Percentiles rank a stretch among this genome's conserved stretches.
Evolutionary conservation across 768 basidiomycete species (phyloP).

Genomic region (Harrya chromipes): DNA sequence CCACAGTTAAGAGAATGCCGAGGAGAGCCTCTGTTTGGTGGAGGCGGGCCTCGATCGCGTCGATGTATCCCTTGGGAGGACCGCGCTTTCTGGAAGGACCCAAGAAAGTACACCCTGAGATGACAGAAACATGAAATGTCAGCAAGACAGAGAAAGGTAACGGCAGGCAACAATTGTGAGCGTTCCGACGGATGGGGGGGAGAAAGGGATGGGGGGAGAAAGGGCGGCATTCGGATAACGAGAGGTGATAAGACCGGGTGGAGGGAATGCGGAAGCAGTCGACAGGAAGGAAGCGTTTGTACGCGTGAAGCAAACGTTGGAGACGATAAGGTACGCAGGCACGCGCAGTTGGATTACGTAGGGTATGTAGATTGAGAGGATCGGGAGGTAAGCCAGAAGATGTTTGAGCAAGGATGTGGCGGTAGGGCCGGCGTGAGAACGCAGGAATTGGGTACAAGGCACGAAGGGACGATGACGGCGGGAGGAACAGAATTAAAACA

Average conservation of each 20-base stretch:
- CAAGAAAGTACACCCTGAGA: conserved; percentile 69
- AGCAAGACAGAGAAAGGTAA: conserved; percentile 4
- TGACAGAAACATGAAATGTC: conserved; percentile 1
- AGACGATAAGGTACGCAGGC: conserved; percentile 5
- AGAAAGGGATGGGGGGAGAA: conserved; percentile 3
- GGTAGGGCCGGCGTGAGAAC: not conserved
- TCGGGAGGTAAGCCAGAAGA: not conserved
- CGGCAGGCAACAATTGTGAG: not conserved
- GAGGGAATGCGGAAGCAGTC: conserved; percentile 7
- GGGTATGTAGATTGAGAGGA: conserved; percentile 6
- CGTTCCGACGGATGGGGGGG: not conserved
- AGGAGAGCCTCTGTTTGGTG: conserved; percentile 90
- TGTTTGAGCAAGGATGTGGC: not conserved
- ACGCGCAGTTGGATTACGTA: conserved; percentile 13
- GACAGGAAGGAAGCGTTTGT: no score
- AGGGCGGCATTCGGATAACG: conserved; percentile 17
- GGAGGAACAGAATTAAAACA: no score
- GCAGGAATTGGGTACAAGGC: no score
- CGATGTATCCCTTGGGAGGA: conserved; percentile 92
- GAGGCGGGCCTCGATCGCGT: conserved; percentile 86
- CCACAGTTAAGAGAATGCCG: conserved; percentile 66
- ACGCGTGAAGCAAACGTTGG: no score
- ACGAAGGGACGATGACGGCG: no score
- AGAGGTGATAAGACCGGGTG: conserved; percentile 13
- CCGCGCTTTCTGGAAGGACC: conserved; percentile 81